phyloP scores from a whole-genome alignment of 83 land plant genomes.

The Diphasiastrum complanatum region DNA sequence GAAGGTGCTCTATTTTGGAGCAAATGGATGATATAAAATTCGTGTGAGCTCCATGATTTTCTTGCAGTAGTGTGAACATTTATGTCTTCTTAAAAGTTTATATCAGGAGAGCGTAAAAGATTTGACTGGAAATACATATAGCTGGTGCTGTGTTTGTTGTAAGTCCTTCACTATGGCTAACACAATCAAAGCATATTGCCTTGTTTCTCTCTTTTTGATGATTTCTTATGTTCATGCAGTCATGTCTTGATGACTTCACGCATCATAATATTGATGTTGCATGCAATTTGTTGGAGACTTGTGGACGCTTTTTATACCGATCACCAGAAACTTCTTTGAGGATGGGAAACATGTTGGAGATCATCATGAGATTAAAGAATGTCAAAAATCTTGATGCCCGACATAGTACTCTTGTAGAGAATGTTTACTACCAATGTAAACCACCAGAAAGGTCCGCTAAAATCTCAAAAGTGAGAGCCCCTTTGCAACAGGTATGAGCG shows the following conservation, averaged over 20 bases:
- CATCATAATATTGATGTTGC: conserved; percentile 99
- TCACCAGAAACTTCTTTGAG: conserved; percentile 87
- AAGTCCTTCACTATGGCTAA: no score
- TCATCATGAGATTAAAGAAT: conserved; percentile 93
- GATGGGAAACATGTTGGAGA: conserved; percentile 97
- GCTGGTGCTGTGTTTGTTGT: no score
- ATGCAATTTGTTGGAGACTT: conserved; percentile 97
- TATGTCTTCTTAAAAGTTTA: no score
- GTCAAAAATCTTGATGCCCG: conserved; percentile 98
- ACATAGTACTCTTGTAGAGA: conserved; percentile 94
- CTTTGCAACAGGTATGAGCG: conserved; percentile 73
- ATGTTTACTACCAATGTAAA: conserved; percentile 95
- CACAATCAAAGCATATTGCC: no score
- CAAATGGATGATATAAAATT: no score
- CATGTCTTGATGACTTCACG: conserved; percentile 91
- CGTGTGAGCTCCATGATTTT: no score
- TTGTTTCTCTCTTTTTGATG: no score
- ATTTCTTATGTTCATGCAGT: no score
- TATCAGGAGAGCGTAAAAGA: no score
- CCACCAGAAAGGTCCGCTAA: conserved; percentile 95
- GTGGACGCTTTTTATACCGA: conserved; percentile 92
- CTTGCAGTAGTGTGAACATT: no score
- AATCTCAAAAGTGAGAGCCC: conserved; percentile 88
- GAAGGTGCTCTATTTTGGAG: no score
- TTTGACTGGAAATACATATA: no score